Conservation (phyloP, 2,329 filamentous ascomycete genomes). For the Phialophora verrucosa region DNA sequence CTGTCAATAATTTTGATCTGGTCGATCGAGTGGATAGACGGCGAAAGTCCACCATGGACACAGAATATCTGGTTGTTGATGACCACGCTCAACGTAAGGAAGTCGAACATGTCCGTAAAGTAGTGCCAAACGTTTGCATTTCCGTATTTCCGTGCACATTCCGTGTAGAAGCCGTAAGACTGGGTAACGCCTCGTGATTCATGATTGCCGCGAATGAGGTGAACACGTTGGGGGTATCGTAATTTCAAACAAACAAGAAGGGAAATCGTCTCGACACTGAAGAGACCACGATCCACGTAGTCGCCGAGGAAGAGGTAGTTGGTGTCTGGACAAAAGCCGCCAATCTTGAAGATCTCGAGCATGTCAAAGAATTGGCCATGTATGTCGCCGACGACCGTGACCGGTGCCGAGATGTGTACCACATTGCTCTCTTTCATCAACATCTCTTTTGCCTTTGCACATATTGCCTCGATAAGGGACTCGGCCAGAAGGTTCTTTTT, state of each 20-base stretch:
- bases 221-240: constrained; percentile 92
- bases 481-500: constrained; percentile 96
- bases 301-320: constrained; percentile 98
- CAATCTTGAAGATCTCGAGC: constrained; percentile 99
- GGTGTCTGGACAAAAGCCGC: constrained; percentile 94
- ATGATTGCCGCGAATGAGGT: constrained; percentile 96
- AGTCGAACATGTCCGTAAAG: constrained; percentile 99
- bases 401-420: constrained; percentile 91
- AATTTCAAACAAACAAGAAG: constrained; percentile 96
- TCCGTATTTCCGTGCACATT: constrained; percentile 96
- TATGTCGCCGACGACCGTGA: constrained; percentile 97
- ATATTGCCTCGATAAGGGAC: constrained; percentile 98
- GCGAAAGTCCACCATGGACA: constrained; percentile 89
- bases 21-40: constrained; percentile 95
- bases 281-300: constrained; percentile 97
- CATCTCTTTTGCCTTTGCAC: constrained; percentile 97
- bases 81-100: constrained; percentile 92
- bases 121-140: constrained; percentile 99
- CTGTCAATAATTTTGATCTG: constrained; percentile 99
- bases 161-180: constrained; percentile 98
- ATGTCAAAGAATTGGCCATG: constrained; percentile 99
- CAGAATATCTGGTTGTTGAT: constrained; percentile 99
- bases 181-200: constrained; percentile 97
- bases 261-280: constrained; percentile 98
- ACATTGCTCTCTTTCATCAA: constrained; percentile 99